phyloP scores from a whole-genome alignment of 2,329 filamentous ascomycete species.

The Ophiostoma sp. region DNA sequence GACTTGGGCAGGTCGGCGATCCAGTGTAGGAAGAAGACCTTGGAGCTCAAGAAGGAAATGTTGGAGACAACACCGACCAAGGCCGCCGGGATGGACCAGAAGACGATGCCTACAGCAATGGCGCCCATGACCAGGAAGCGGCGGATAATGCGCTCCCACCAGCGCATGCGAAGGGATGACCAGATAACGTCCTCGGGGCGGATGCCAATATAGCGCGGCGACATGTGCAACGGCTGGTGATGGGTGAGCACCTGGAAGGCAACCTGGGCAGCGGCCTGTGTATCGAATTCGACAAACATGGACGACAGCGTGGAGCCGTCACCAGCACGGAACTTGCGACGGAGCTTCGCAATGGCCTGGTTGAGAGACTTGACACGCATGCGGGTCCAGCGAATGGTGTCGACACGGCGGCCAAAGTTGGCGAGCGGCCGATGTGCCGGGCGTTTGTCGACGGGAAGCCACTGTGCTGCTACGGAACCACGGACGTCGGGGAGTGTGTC shows the following conservation, averaged over 20 bases:
- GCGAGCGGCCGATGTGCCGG: constrained; percentile 68
- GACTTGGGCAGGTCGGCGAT: constrained; percentile 66
- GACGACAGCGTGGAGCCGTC: constrained; percentile 66
- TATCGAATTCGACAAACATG: constrained; percentile 90
- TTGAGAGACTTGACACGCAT: constrained; percentile 55
- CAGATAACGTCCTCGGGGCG: constrained; percentile 82
- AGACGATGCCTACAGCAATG: constrained; percentile 73
- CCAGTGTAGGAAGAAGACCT: constrained; percentile 70
- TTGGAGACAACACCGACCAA: constrained; percentile 85
- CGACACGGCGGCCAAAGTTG: constrained; percentile 71
- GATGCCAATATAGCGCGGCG: constrained; percentile 79
- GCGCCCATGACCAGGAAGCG: constrained; percentile 63
- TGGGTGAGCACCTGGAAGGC: constrained; percentile 82
- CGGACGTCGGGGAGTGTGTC: constrained; percentile 37
- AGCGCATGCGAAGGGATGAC: constrained; percentile 67
- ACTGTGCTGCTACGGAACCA: constrained; percentile 64
- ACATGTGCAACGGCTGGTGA: constrained; percentile 79
- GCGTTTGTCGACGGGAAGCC: constrained; percentile 66
- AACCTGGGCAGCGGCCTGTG: constrained; percentile 77
- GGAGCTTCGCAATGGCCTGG: constrained; percentile 44
- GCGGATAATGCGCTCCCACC: constrained; percentile 76
- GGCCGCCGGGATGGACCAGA: constrained; percentile 77
- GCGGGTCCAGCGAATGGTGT: constrained; percentile 84
- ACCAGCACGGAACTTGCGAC: constrained; percentile 62
- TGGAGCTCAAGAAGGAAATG: constrained; percentile 66